Evolutionary conservation across 1,139 yeast species (phyloP), one percentile per base, ranked within the genome.

Genomic region (Hemisphaericaspora subhashii): DNA sequence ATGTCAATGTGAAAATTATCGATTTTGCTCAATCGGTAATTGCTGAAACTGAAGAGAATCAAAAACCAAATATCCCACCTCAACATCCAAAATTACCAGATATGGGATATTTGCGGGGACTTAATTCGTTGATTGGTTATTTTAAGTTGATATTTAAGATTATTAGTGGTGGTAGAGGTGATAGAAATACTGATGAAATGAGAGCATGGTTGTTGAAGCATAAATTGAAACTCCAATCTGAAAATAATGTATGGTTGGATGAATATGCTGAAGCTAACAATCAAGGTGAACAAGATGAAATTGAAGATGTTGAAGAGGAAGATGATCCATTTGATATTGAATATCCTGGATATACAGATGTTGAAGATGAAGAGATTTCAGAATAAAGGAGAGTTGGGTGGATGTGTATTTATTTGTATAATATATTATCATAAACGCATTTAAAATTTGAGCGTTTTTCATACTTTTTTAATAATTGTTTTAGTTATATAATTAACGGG

Each of bases 1-100:
- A 52, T 59, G 81, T 58, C 58, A 74, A 65, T 43, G 80, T 92
- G 15, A 79, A 89, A 46, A 76, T 94, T 43, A 92, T 94, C 48
- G 99, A 94, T 64, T 94, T 94, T 71, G 98, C 98, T 1, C 96
- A 92, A 55, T 86, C 95, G 53, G 84, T 88, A 17, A 85, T 90
- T n/a, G 80, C 81, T 5, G 85, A 78, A 28, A 81, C 78, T 33
- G 48, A 47, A 29, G 65, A 66, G 7, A 52, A 57, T 12, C 62
- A 66, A 17, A 69, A 72, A 28, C 39, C 43, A 10, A 39, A 37
- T 16, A 50, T 64, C 14, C 95, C 96, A 2, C 97, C 97, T 1
- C 67, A 62, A 35, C 82, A 82, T 52, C 79, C 80, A 2, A 63
- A 70, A 11, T 56, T 65, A 22, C 81, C 88, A 2, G 99, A 94